A percentile compares a stretch with the other conserved stretches of the same genome.
phyloP scores from a whole-genome alignment of 2,329 filamentous ascomycete species.

The Diaporthe sp. region DNA sequence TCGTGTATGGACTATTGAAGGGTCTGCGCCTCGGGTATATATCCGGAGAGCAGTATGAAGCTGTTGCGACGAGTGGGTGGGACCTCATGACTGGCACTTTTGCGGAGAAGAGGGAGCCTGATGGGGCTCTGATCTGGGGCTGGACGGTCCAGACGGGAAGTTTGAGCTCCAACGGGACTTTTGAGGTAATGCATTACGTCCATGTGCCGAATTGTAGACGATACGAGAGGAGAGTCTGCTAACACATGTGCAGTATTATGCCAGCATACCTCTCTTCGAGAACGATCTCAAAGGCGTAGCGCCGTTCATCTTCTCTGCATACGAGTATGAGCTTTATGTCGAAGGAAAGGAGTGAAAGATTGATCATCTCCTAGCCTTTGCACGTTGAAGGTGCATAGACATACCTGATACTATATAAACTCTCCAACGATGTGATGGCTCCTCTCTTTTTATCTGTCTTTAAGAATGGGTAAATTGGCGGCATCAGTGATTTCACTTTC shows the following conservation, averaged over 20 bases:
- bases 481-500: too few species aligned
- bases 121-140: not conserved
- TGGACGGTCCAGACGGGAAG: slow-evolving; percentile 10
- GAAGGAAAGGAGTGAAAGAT: not conserved
- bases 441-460: too few species aligned
- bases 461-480: too few species aligned
- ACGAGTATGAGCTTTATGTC: slow-evolving; percentile 10
- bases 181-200: not conserved
- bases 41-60: slow-evolving; percentile 9
- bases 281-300: slow-evolving; percentile 10
- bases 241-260: not conserved
- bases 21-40: slow-evolving; percentile 49
- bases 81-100: slow-evolving; percentile 16
- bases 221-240: accelerated
- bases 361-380: too few species aligned
- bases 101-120: slow-evolving; percentile 1
- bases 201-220: not conserved
- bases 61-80: not conserved
- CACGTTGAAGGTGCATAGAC: too few species aligned
- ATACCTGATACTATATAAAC: too few species aligned
- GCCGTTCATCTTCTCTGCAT: not conserved
- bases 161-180: slow-evolving; percentile 3
- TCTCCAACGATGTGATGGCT: too few species aligned
- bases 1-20: slow-evolving; percentile 52
- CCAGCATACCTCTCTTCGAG: slow-evolving; percentile 15